These are phyloP conservation scores for Ustilago lituana DNA, from an alignment of 1,284 basidiomycete species.

Conservation along the genomic window DNA sequence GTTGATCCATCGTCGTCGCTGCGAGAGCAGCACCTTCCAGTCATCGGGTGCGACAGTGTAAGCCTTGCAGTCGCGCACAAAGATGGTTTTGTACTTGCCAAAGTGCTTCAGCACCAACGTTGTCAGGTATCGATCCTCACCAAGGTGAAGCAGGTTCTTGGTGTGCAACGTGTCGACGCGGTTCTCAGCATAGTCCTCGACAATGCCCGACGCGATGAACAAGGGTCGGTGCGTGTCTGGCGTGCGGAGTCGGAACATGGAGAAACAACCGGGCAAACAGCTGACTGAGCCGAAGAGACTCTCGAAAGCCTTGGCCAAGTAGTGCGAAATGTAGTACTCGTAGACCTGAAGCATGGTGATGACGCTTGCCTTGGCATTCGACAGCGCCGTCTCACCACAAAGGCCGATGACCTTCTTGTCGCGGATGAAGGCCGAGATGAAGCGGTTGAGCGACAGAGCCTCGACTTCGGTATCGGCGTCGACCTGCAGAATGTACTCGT, in stretches of 20 bases:
- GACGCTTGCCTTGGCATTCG: constrained; percentile 90
- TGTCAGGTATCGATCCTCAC: constrained; percentile 98
- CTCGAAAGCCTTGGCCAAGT: constrained; percentile 98
- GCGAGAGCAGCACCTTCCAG: constrained; percentile 93
- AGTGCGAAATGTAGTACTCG: constrained; percentile 70
- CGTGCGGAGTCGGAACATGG: constrained; percentile 66
- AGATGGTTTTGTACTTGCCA: constrained; percentile 80
- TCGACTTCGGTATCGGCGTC: constrained; percentile 93
- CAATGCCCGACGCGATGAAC: constrained; percentile 79
- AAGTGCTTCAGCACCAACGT: constrained; percentile 84
- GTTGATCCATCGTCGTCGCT: constrained; percentile 99
- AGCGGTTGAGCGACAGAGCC: constrained; percentile 82
- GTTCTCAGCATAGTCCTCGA: constrained; percentile 93
- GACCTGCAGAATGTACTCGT: constrained; percentile 95
- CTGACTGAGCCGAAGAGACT: constrained; percentile 95
- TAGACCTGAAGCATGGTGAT: constrained; percentile 96
- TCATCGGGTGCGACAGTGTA: constrained; percentile 72
- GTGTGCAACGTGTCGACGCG: constrained; percentile 94
- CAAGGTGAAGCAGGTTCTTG: constrained; percentile 87
- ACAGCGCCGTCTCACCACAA: constrained; percentile 89
- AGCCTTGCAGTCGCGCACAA: constrained; percentile 90
- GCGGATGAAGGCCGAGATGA: constrained; percentile 84
- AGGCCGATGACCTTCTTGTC: constrained; percentile 93
- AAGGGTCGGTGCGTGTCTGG: constrained; percentile 67
- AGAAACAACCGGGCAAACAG: constrained; percentile 81